Base-by-base conservation (phyloP, 805 yeast species). In the Maudiozyma saulgeensis region DNA sequence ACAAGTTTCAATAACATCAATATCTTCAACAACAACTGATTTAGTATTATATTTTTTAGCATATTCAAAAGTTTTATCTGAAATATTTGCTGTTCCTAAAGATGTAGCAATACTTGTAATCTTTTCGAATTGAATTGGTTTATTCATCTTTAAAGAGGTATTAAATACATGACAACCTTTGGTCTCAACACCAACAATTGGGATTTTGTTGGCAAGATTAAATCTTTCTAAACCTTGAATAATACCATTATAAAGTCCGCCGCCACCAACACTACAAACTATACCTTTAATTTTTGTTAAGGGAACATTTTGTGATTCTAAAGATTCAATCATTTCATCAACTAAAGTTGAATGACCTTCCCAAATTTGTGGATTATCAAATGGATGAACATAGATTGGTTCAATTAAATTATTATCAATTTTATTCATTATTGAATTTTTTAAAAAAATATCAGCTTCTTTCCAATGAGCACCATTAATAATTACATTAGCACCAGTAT, bases 81-180 rank as follows among this genome's bases (percentile, higher is more conserved):
- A 75, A 7, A 82, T 79, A 53, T 72, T 73, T 1, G 80, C 74
- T 41, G 87, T 78, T 2, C 87, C 87, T 47, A 84, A 69, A 0
- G 84, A 78, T 2, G 80, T 74, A 2, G 89, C 90, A 48, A 83
- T 65, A 8, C 86, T 77, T 19, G 69, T 61, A 5, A 76, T 73
- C 37, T 76, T 72, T 2, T 68, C 64, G 25, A 82, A 64, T 13
- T 62, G 60, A 9, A 80, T 72, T 8, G 72, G 71, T 44, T 70
- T 56, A 6, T 75, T 72, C 0, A 75, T 73, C 38, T 67, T 64
- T 43, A 83, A 62, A 0, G 85, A 75, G 41, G 68, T 68, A 50
- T 73, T 66, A 49, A 83, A 73, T 0, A 84, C 78, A 11, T 83
- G 81, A 13, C 82, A 80, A 19, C 81, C 82, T n/a, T 62, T 67